Evolutionary conservation across 2,329 filamentous ascomycete species (phyloP), one percentile per base, ranked within the genome.

Genomic region (Colletotrichum theobromicola): DNA sequence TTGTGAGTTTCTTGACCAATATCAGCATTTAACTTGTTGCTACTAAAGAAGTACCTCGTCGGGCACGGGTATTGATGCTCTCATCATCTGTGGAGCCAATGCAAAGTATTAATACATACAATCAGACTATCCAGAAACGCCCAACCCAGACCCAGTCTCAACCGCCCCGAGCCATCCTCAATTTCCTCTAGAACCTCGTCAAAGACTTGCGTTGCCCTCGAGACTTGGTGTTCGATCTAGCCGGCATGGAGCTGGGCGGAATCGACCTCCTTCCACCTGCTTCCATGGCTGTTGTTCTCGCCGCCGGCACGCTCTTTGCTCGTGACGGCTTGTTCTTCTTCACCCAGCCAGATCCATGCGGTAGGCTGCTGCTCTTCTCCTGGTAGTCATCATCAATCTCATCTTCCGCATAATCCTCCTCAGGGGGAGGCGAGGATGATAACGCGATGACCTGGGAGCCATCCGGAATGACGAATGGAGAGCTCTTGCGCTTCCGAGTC

Each of bases 331-430:
- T 73, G 24, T 32, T 65, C 65, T 80, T 79, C 68, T 75, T 76
- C n/a, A 76, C 76, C 78, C 77, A 77, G 18, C 77, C 76, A 3
- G 71, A 37, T 1, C 76, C 76, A 12, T 28, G 64, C 8, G 76
- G 74, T 61, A 78, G 58, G 28, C 70, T 75, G 5, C 58, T 74
- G 30, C 57, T 77, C 16, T 42, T 69, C 24, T 77, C 78, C 34
- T 79, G 75, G 46, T 84, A 84, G 1, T 80, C 84, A 26, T 77
- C 80, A 67, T 86, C 84, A 37, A 84, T 77, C n/a, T 81, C 81
- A 13, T 86, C 85, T 37, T 85, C 84, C 3, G 83, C 83, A 61
- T 85, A 84, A 65, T 83, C 60, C 67, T 86, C 79, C 42, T 46
- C 60, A 10, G 13, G 57, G 15, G 26, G 66, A 7, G 74, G 55